Conservation (phyloP, 495 filamentous ascomycete genomes). For the Penicillium argentinense region DNA sequence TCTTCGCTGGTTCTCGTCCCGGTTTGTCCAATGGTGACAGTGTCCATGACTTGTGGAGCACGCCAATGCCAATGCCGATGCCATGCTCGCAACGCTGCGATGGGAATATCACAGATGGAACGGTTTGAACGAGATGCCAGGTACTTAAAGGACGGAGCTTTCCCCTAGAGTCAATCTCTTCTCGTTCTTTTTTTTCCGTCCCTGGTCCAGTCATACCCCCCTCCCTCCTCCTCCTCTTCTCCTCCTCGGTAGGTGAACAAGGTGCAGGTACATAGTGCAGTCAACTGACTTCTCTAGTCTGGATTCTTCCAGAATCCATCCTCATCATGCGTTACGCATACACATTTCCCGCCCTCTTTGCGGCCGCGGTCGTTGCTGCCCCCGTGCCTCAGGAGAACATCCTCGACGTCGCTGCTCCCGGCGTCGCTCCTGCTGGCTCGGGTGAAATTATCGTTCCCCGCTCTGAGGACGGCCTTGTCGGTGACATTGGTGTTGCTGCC, state of each 20-base stretch:
- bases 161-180: neutral
- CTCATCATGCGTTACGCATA: neutral
- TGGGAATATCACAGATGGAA: too few species aligned
- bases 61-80: too few species aligned
- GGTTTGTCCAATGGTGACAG: too few species aligned
- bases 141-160: neutral
- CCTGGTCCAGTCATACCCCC: neutral
- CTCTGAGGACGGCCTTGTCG: neutral
- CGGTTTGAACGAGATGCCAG: neutral
- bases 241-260: constrained; percentile 5
- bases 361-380: constrained; percentile 4
- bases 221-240: neutral
- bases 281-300: neutral
- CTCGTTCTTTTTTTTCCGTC: neutral
- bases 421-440: too few species aligned
- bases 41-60: too few species aligned
- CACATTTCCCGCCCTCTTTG: constrained; percentile 10
- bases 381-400: too few species aligned
- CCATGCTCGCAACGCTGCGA: too few species aligned
- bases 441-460: too few species aligned
- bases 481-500: neutral
- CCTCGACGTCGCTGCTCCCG: too few species aligned
- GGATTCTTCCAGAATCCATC: neutral
- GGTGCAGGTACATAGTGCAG: too few species aligned
- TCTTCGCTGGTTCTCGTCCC: too few species aligned